Evolutionary conservation across 2,329 filamentous ascomycete species (phyloP).

Genomic region (Byssochlamys sp.): DNA sequence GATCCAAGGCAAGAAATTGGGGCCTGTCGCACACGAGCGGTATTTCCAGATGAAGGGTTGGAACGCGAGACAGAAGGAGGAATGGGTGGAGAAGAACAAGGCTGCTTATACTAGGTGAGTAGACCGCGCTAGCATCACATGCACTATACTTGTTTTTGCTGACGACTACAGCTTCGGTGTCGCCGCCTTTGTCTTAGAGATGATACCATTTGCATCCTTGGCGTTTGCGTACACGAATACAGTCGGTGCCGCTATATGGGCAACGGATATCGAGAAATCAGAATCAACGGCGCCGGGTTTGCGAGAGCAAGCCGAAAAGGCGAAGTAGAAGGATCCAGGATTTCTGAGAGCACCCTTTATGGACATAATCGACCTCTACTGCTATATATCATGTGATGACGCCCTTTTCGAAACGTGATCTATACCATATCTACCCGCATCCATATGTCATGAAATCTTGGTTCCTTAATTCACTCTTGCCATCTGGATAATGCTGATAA

Average conservation of each 20-base stretch:
- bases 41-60: slow-evolving; percentile 91
- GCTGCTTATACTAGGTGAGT: slow-evolving; percentile 74
- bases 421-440: background rate
- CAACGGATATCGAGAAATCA: slow-evolving; percentile 64
- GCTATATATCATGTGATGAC: background rate
- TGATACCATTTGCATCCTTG: slow-evolving; percentile 72
- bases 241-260: slow-evolving; percentile 89
- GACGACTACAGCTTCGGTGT: slow-evolving; percentile 51
- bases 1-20: slow-evolving; percentile 56
- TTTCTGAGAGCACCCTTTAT: background rate
- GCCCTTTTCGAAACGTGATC: background rate
- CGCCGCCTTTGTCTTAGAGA: slow-evolving; percentile 69
- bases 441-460: background rate
- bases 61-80: slow-evolving; percentile 53
- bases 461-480: background rate
- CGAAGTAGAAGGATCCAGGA: slow-evolving; percentile 10
- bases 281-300: slow-evolving; percentile 20
- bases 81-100: slow-evolving; percentile 60
- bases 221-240: slow-evolving; percentile 85
- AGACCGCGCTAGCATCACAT: slow-evolving; percentile 1
- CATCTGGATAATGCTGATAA: background rate
- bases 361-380: background rate
- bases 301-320: slow-evolving; percentile 22
- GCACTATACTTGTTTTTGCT: background rate
- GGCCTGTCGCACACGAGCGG: slow-evolving; percentile 48